Conservation (phyloP, 1,284 basidiomycete species). For the Tremellales sp. region DNA sequence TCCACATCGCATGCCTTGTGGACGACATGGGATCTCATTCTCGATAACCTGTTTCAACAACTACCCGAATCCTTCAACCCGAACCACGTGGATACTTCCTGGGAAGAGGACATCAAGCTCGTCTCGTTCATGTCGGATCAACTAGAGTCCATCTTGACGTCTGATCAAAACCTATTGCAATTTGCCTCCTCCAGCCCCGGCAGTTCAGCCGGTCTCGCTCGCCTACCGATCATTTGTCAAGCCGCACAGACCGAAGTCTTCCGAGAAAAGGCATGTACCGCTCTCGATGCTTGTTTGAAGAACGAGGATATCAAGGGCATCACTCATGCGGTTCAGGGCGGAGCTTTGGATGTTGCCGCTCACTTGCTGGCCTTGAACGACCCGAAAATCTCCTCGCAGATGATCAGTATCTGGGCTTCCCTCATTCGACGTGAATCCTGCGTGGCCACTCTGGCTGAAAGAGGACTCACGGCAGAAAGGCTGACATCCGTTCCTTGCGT, state of each 20-base stretch:
- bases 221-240: constrained; percentile 36
- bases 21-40: constrained; percentile 39
- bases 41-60: constrained; percentile 41
- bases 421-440: constrained; percentile 25
- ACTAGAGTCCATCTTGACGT: constrained; percentile 28
- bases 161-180: constrained; percentile 7
- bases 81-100: constrained; percentile 6
- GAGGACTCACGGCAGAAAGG: constrained; percentile 12
- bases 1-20: constrained; percentile 28
- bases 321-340: constrained; percentile 29
- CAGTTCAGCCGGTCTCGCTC: constrained; percentile 17
- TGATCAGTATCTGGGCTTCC: constrained; percentile 35
- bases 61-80: constrained; percentile 31
- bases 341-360: constrained; percentile 28
- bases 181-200: constrained; percentile 4
- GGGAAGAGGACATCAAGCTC: constrained; percentile 27
- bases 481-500: constrained; percentile 16
- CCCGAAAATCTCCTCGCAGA: constrained; percentile 9
- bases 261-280: constrained; percentile 21
- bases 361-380: constrained; percentile 23
- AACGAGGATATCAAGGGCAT: constrained; percentile 20
- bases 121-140: constrained; percentile 42
- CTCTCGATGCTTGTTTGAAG: constrained; percentile 26
- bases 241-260: constrained; percentile 19
- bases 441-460: constrained; percentile 13